These are phyloP conservation scores for Solanum okadae DNA, from an alignment of 257 asterid genomes.

Conservation along the genomic window DNA sequence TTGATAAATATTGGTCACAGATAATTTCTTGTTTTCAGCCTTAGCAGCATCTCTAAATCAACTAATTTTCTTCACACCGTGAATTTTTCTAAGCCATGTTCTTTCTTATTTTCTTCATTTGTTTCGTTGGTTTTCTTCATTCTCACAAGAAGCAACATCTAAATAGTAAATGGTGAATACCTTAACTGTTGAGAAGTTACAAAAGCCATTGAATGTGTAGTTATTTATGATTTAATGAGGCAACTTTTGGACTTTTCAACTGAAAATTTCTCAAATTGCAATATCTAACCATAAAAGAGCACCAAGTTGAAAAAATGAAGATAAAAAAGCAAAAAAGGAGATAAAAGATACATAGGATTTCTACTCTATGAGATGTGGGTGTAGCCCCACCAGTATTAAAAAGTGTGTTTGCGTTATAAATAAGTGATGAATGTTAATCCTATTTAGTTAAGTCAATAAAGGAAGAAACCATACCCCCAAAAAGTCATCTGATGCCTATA, in stretches of 20 bases:
- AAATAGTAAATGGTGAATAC: not conserved
- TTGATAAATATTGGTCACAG: not conserved
- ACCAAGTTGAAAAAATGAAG: not conserved
- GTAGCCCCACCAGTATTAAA: not conserved
- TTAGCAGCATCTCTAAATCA: not conserved
- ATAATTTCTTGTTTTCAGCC: not conserved
- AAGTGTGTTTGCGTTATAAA: not conserved
- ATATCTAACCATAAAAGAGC: not conserved
- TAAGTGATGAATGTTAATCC: not conserved
- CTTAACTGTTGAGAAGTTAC: not conserved
- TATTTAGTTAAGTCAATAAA: not conserved
- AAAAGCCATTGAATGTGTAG: not conserved
- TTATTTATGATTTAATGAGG: not conserved
- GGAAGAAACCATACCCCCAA: not conserved
- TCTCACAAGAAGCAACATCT: not conserved
- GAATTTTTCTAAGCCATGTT: not conserved
- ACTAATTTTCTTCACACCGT: not conserved
- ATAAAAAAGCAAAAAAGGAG: not conserved
- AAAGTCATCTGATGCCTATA: not conserved
- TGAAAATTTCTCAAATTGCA: not conserved
- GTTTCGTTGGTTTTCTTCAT: not conserved
- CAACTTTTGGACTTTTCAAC: not conserved
- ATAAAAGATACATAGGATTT: not conserved
- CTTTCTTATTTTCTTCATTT: not conserved
- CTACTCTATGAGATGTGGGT: not conserved